These are phyloP conservation scores for Torulaspora gathmanii DNA, from an alignment of 805 yeast genomes.

Conservation along the genomic window DNA sequence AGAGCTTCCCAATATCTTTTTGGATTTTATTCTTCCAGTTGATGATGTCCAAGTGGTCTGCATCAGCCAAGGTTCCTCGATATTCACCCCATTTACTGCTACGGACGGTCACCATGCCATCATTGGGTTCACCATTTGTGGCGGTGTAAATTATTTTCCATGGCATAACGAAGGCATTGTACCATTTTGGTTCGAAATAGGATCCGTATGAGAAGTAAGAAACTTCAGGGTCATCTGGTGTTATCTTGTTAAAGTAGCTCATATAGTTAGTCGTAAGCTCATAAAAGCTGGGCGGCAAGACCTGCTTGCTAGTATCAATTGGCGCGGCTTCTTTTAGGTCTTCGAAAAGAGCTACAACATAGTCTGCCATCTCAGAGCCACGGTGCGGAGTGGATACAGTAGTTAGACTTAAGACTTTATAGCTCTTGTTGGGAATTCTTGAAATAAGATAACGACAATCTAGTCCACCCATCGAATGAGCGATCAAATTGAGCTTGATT, in stretches of 20 bases:
- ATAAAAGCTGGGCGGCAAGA: constrained; percentile 45
- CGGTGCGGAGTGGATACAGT: constrained; percentile 86
- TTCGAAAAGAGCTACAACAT: constrained; percentile 40
- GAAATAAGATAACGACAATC: constrained; percentile 76
- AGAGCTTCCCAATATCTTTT: constrained; percentile 25
- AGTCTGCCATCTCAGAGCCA: constrained; percentile 82
- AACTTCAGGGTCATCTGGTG: constrained; percentile 56
- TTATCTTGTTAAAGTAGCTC: constrained; percentile 48
- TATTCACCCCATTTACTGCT: constrained; percentile 83
- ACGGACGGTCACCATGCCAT: constrained; percentile 77
- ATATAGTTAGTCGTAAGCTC: constrained; percentile 61
- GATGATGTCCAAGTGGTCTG: constrained; percentile 81
- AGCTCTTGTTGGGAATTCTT: constrained; percentile 43
- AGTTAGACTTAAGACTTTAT: constrained; percentile 67
- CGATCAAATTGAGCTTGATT: constrained; percentile 64
- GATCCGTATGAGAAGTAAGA: constrained; percentile 84
- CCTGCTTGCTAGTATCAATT: constrained; percentile 6
- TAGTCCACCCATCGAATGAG: constrained; percentile 94
- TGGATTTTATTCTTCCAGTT: constrained; percentile 67
- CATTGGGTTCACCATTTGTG: constrained; percentile 53
- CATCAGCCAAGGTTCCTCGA: constrained; percentile 68
- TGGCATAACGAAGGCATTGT: constrained; percentile 55
- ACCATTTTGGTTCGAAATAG: constrained; percentile 55
- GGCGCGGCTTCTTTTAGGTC: constrained; percentile 29
- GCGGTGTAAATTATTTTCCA: constrained; percentile 56